Percentiles rank a stretch among this genome's conserved stretches.
phyloP scores from a whole-genome alignment of 2,329 filamentous ascomycete genomes.

The Clarireedia monteithiana region DNA sequence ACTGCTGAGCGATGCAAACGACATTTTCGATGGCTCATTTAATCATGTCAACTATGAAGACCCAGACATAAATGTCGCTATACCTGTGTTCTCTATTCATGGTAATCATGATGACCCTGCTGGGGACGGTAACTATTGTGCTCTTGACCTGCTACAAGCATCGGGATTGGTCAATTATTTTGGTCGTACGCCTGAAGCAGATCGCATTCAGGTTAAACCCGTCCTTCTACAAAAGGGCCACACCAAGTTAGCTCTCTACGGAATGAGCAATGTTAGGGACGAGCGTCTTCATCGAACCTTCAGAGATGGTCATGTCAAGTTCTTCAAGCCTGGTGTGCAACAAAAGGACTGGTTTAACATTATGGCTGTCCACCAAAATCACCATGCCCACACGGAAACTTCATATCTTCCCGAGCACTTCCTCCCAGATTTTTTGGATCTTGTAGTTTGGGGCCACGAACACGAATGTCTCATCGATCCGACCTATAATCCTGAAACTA shows the following conservation, averaged over 20 bases:
- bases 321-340: conserved; percentile 76
- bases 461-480: conserved; percentile 94
- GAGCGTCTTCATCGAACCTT: conserved; percentile 93
- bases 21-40: conserved; percentile 84
- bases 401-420: conserved; percentile 94
- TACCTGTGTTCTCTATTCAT: conserved; percentile 96
- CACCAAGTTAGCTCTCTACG: conserved; percentile 89
- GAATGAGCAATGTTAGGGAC: conserved; percentile 91
- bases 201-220: conserved; percentile 89
- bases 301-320: conserved; percentile 85
- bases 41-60: conserved; percentile 98
- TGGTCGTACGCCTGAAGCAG: conserved; percentile 81
- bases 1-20: conserved; percentile 85
- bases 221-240: conserved; percentile 87
- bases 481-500: conserved; percentile 71
- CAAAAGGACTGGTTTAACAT: conserved; percentile 92
- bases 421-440: conserved; percentile 80
- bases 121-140: conserved; percentile 88
- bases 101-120: conserved; percentile 98
- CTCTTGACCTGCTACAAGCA: conserved; percentile 83
- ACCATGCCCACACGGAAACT: conserved; percentile 83
- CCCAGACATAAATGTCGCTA: conserved; percentile 91
- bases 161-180: conserved; percentile 95
- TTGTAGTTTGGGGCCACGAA: conserved; percentile 95
- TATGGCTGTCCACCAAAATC: conserved; percentile 92